These are phyloP conservation scores for Fusarium luffae DNA, from an alignment of 2,329 filamentous ascomycete species.

Conservation along the genomic window DNA sequence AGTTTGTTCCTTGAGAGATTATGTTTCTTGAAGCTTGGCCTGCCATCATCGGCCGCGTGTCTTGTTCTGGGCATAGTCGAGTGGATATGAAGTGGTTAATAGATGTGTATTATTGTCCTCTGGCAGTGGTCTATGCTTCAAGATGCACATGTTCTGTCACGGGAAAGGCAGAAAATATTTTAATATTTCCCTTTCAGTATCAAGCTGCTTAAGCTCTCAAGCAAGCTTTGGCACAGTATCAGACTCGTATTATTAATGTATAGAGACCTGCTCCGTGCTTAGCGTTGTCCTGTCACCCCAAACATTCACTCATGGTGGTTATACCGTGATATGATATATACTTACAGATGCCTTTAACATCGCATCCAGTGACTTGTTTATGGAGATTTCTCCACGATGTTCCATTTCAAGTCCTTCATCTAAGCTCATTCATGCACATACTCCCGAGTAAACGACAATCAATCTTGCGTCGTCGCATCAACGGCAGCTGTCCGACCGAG, in stretches of 20 bases:
- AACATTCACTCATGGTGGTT: background rate
- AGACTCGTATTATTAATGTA: background rate
- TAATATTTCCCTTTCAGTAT: background rate
- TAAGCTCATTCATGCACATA: slow-evolving; percentile 7
- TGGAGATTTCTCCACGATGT: background rate
- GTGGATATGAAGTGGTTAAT: background rate
- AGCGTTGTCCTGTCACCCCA: background rate
- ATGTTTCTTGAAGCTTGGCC: background rate
- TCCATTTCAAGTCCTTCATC: background rate
- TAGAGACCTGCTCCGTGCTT: slow-evolving; percentile 12
- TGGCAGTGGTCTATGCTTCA: background rate
- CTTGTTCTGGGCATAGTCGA: background rate
- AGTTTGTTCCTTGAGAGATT: background rate
- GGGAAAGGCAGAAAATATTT: background rate
- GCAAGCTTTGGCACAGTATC: background rate
- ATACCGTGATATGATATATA: slow-evolving; percentile 10
- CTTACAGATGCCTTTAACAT: slow-evolving; percentile 9
- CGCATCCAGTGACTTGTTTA: slow-evolving; percentile 1
- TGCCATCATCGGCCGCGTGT: background rate
- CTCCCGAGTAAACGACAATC: slow-evolving; percentile 11
- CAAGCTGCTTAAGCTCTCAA: background rate
- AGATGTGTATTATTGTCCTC: background rate
- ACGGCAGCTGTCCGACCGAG: slow-evolving; percentile 9
- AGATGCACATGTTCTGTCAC: background rate
- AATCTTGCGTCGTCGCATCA: slow-evolving; percentile 18